These are phyloP conservation scores for Aspergillus olivimuriae DNA, from an alignment of 495 filamentous ascomycete species.

Conservation along the genomic window DNA sequence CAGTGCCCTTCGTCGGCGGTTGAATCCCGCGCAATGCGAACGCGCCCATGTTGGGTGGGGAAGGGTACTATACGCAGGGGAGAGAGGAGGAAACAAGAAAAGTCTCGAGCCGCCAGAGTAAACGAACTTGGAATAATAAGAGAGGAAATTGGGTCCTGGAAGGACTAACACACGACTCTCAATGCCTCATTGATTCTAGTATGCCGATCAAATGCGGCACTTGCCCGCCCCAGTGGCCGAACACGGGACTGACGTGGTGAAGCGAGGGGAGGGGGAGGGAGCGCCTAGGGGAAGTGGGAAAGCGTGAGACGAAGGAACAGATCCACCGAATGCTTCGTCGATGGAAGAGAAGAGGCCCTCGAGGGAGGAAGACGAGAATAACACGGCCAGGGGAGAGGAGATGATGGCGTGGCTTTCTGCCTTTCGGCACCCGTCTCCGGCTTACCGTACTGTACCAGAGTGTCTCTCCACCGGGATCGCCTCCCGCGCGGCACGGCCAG, in stretches of 20 bases:
- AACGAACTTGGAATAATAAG: neutral
- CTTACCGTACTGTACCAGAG: slow-evolving; percentile 5
- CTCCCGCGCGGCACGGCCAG: no score
- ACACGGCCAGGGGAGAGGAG: slow-evolving; percentile 1
- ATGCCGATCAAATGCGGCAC: slow-evolving; percentile 1
- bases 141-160: slow-evolving; percentile 1
- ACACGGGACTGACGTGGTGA: neutral
- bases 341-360: no score
- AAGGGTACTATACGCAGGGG: neutral
- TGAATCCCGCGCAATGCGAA: slow-evolving; percentile 15
- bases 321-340: no score
- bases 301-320: slow-evolving; percentile 17
- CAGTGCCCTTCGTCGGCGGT: slow-evolving; percentile 4
- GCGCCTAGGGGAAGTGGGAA: slow-evolving; percentile 2
- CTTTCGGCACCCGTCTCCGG: slow-evolving; percentile 1
- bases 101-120: neutral
- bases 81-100: neutral
- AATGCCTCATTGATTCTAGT: slow-evolving; percentile 13
- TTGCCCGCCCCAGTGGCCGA: neutral
- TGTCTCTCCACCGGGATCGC: neutral
- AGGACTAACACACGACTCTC: slow-evolving; percentile 4
- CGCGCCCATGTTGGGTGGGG: slow-evolving; percentile 12
- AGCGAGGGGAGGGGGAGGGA: neutral
- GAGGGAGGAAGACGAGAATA: slow-evolving; percentile 20
- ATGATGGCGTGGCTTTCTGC: slow-evolving; percentile 21